Conservation (phyloP, 1,284 basidiomycete genomes). For the Cronartium ribicola region DNA sequence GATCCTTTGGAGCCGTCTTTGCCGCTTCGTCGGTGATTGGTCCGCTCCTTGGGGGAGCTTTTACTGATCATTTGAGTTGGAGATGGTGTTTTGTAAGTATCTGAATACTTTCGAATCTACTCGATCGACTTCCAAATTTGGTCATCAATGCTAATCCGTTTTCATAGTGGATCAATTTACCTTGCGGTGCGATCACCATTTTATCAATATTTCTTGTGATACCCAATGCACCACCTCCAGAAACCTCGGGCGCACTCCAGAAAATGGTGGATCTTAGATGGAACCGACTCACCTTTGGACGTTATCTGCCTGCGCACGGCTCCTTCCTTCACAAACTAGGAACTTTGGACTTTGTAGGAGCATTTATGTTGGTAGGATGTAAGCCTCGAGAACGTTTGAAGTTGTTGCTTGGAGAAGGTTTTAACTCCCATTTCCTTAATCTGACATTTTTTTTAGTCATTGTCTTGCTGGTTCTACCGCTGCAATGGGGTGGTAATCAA, state of each 20-base stretch:
- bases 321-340: constrained; percentile 2
- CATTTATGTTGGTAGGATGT: constrained; percentile 6
- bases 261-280: constrained; percentile 1
- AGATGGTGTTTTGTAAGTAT: constrained; percentile 46
- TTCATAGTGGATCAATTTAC: constrained; percentile 5
- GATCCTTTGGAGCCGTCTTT: constrained; percentile 45
- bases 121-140: background rate
- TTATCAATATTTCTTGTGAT: constrained; percentile 14
- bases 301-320: background rate
- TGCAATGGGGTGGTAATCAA: constrained; percentile 8
- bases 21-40: constrained; percentile 50
- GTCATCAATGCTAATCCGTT: background rate
- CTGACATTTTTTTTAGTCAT: background rate
- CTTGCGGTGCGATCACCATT: constrained; percentile 6
- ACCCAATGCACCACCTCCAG: background rate
- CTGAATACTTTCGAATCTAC: background rate
- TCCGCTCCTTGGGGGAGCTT: constrained; percentile 49
- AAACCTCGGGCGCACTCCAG: background rate
- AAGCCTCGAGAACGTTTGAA: background rate
- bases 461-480: background rate
- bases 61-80: constrained; percentile 51
- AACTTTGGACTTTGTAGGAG: constrained; percentile 1
- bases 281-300: background rate
- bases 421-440: background rate
- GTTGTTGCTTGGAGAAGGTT: too few relatives aligned